Evolutionary conservation across 805 yeast genomes (phyloP).

Genomic region (Yamadazyma paraphyllophila): DNA sequence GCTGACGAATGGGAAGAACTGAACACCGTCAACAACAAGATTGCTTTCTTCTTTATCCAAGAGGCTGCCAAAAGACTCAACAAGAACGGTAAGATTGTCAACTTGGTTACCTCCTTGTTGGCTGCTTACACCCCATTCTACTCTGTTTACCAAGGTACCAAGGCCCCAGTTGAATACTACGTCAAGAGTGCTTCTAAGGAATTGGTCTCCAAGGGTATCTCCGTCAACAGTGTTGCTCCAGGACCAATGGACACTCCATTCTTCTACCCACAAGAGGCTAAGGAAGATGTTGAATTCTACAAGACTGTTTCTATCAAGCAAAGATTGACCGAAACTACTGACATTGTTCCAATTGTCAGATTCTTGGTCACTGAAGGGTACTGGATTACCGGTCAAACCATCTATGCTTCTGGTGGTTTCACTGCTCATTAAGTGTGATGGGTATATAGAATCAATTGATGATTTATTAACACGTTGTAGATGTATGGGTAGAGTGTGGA

Average conservation of each 20-base stretch:
- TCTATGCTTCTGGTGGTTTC: conserved; percentile 63
- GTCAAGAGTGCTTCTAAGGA: conserved; percentile 56
- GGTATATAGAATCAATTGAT: too few species aligned
- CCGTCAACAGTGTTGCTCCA: conserved; percentile 59
- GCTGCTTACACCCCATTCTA: conserved; percentile 62
- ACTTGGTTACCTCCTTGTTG: conserved; percentile 60
- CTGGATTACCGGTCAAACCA: conserved; percentile 72
- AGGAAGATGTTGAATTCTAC: conserved; percentile 51
- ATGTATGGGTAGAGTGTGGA: too few species aligned
- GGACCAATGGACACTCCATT: conserved; percentile 70
- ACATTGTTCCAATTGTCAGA: conserved; percentile 61
- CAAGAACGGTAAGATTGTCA: conserved; percentile 53
- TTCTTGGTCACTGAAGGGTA: conserved; percentile 63
- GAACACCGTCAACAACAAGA: conserved; percentile 54
- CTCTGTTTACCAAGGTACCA: conserved; percentile 55
- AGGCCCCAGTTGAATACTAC: conserved; percentile 55
- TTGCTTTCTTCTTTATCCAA: conserved; percentile 60
- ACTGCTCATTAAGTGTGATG: conserved; percentile 56
- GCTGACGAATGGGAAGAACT: conserved; percentile 54
- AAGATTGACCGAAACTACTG: conserved; percentile 56
- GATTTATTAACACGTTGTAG: too few species aligned
- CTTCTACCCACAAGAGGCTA: conserved; percentile 58
- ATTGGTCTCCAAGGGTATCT: conserved; percentile 42
- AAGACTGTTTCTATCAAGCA: conserved; percentile 49
- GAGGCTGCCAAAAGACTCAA: conserved; percentile 52